phyloP scores from a whole-genome alignment of 1,284 basidiomycete genomes.

The Boletus chippewaensis region DNA sequence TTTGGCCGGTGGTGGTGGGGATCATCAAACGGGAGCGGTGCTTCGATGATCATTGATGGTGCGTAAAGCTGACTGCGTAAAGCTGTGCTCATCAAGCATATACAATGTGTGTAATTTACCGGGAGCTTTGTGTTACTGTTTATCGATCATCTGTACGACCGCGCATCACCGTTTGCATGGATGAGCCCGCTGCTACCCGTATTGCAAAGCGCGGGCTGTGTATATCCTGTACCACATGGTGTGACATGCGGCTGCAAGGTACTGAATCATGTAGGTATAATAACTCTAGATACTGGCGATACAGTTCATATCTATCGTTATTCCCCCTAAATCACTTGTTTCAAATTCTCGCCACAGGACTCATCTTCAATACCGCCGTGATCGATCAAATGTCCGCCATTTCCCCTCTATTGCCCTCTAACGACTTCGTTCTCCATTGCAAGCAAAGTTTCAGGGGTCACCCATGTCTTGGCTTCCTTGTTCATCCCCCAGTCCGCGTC shows the following conservation, averaged over 20 bases:
- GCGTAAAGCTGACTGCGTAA: too few species aligned
- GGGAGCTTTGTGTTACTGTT: neutral
- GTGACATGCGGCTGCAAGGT: neutral
- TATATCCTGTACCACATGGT: neutral
- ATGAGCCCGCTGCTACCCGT: neutral
- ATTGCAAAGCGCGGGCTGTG: neutral
- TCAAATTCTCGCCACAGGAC: too few species aligned
- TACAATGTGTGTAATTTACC: neutral
- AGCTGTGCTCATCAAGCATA: neutral
- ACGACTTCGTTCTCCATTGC: neutral
- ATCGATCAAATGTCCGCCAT: neutral
- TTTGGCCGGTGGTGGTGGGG: constrained; percentile 32
- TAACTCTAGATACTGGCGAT: neutral
- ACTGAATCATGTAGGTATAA: neutral
- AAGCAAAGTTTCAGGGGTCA: constrained; percentile 1
- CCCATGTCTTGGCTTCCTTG: neutral
- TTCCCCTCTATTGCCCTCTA: constrained; percentile 3
- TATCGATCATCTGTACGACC: neutral
- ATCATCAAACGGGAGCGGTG: constrained; percentile 9
- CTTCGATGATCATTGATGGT: constrained; percentile 3
- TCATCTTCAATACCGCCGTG: too few species aligned
- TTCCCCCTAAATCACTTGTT: neutral
- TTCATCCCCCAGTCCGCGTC: too few species aligned
- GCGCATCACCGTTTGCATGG: neutral
- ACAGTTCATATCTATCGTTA: neutral